phyloP scores from a whole-genome alignment of 73 alveolate species.

The Blepharisma japonicum region DNA sequence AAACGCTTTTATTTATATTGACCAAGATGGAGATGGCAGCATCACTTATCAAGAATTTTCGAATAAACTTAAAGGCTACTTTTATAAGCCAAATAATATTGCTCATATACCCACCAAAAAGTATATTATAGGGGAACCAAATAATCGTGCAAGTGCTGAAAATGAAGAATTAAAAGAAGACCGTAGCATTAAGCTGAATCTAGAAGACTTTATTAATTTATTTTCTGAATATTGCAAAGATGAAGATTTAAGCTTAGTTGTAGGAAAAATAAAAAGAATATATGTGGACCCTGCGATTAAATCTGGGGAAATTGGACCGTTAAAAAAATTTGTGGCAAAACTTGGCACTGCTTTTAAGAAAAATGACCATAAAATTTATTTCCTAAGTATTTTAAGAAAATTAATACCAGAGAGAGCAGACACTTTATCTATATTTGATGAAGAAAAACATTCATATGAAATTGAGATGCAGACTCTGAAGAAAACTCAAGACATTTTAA shows the following conservation, averaged over 20 bases:
- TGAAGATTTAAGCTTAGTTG: background rate
- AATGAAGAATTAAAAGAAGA: background rate
- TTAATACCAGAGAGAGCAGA: background rate
- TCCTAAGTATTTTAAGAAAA: conserved; percentile 1
- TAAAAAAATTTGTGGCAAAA: background rate
- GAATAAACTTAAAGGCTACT: background rate
- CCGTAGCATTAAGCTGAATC: background rate
- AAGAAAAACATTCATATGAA: background rate
- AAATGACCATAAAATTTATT: background rate
- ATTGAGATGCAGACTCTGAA: background rate
- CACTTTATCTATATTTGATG: background rate
- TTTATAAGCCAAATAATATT: background rate
- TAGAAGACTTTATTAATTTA: background rate
- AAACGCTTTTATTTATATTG: background rate
- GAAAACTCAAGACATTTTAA: background rate
- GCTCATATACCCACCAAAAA: too few relatives aligned
- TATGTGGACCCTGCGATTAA: conserved; percentile 7
- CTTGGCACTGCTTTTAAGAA: background rate
- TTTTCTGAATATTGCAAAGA: background rate
- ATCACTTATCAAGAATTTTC: background rate
- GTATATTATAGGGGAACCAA: too few relatives aligned
- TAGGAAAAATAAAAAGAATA: background rate
- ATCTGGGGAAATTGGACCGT: background rate
- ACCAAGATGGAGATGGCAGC: background rate
- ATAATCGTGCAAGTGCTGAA: too few relatives aligned